A percentile compares a stretch with the other conserved stretches of the same genome.
These are phyloP conservation scores for Dryadomyces sulphureus DNA, from an alignment of 2,329 filamentous ascomycete genomes.

Conservation along the genomic window DNA sequence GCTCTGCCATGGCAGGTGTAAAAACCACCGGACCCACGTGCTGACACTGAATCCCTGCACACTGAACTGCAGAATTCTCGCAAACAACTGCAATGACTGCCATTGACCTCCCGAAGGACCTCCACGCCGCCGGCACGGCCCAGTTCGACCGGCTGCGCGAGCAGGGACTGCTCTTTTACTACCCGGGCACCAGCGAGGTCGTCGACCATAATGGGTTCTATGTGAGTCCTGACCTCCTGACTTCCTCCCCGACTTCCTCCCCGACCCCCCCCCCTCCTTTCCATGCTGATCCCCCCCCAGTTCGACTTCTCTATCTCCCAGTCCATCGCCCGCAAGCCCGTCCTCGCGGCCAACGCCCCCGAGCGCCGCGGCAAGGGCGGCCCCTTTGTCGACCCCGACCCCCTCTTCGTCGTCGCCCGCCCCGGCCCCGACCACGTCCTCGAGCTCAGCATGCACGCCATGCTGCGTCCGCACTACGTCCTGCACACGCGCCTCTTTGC, in stretches of 20 bases:
- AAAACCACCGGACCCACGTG: background rate
- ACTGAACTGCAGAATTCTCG: too few relatives aligned
- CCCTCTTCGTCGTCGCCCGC: conserved; percentile 16
- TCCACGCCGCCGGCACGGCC: conserved; percentile 6
- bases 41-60: too few relatives aligned
- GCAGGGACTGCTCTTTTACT: conserved; percentile 10
- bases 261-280: too few relatives aligned
- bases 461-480: conserved; percentile 20
- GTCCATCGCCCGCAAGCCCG: conserved; percentile 12
- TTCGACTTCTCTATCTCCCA: conserved; percentile 16
- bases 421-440: conserved; percentile 17
- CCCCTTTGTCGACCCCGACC: conserved; percentile 16
- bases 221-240: background rate
- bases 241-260: background rate
- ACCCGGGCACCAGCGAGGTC: conserved; percentile 8
- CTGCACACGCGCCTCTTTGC: conserved; percentile 23
- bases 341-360: conserved; percentile 12
- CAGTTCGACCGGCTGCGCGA: conserved; percentile 9
- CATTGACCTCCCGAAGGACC: conserved; percentile 7
- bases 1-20: too few relatives aligned
- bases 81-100: too few relatives aligned
- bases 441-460: conserved; percentile 22
- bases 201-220: conserved; percentile 5
- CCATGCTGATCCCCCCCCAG: conserved; percentile 5
- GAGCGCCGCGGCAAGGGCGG: conserved; percentile 13